Evolutionary conservation across 805 yeast genomes (phyloP).

Genomic region (Pichia cabralensis): DNA sequence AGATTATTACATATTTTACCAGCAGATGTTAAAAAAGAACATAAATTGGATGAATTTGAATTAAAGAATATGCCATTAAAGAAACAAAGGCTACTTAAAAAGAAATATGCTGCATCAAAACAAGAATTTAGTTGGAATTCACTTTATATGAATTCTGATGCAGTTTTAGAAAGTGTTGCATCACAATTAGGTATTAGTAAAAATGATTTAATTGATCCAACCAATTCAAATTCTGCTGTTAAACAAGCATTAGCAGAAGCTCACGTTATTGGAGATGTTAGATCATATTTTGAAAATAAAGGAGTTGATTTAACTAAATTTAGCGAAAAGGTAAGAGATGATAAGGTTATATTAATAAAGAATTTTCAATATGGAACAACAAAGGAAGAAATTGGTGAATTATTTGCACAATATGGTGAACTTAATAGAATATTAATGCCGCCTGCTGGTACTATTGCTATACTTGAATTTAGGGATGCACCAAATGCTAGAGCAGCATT

Average conservation of each 20-base stretch:
- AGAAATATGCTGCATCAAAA: conserved; percentile 76
- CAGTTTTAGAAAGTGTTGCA: conserved; percentile 87
- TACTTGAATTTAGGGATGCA: conserved; percentile 76
- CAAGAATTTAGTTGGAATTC: conserved; percentile 94
- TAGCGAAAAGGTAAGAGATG: conserved; percentile 61
- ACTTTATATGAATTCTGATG: conserved; percentile 80
- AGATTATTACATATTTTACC: conserved; percentile 84
- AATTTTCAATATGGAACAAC: conserved; percentile 88
- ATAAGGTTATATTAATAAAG: conserved; percentile 70
- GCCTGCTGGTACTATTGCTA: conserved; percentile 92
- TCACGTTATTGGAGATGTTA: conserved; percentile 84
- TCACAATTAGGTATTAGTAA: conserved; percentile 72
- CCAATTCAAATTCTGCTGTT: conserved; percentile 80
- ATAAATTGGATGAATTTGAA: conserved; percentile 82
- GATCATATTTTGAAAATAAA: conserved; percentile 73
- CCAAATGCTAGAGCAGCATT: conserved; percentile 87
- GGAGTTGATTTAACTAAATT: conserved; percentile 80
- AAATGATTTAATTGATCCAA: conserved; percentile 79
- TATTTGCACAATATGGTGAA: conserved; percentile 75
- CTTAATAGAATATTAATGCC: conserved; percentile 81
- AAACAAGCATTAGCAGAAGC: conserved; percentile 97
- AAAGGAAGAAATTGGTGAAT: conserved; percentile 66
- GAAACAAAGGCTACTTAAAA: conserved; percentile 77
- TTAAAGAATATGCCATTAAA: conserved; percentile 84
- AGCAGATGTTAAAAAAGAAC: conserved; percentile 73